Conservation (phyloP, 2,329 filamentous ascomycete genomes). For the Acephala macrosclerotiorum region DNA sequence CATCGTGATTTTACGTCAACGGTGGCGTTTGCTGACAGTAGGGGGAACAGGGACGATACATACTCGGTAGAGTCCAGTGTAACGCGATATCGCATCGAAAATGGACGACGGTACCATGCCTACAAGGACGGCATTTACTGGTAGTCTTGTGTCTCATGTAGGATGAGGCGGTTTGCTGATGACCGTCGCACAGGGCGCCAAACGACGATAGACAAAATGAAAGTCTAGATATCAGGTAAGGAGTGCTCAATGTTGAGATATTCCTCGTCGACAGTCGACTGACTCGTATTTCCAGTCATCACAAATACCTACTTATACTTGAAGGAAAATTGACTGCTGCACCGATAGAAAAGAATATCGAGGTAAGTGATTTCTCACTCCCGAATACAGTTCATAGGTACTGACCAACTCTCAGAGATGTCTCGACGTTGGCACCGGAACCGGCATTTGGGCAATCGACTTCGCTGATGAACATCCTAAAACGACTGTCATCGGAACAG, state of each 20-base stretch:
- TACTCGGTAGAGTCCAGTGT: conserved; percentile 46
- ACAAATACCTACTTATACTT: conserved; percentile 31
- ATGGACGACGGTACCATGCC: conserved; percentile 57
- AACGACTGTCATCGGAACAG: conserved; percentile 42
- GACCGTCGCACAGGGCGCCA: conserved; percentile 34
- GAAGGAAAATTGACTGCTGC: conserved; percentile 38
- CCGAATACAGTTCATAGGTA: too few species aligned
- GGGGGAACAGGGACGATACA: conserved; percentile 27
- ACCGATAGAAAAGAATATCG: conserved; percentile 41
- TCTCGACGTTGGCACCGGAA: conserved; percentile 53
- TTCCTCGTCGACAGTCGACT: background rate
- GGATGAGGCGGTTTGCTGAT: background rate
- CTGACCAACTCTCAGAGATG: conserved; percentile 34
- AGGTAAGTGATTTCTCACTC: conserved; percentile 24
- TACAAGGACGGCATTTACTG: conserved; percentile 51
- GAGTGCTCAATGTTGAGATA: background rate
- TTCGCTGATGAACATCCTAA: conserved; percentile 44
- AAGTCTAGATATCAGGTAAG: conserved; percentile 38
- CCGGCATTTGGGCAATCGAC: conserved; percentile 45
- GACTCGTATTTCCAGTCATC: background rate
- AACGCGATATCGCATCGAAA: conserved; percentile 47
- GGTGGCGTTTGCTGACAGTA: background rate
- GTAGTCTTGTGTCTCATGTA: conserved; percentile 19
- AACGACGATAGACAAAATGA: conserved; percentile 44
- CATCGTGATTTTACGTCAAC: background rate